A percentile compares a stretch with the other conserved stretches of the same genome.
Evolutionary conservation across 257 asterid species (phyloP).

Genomic region (Catharanthus roseus): DNA sequence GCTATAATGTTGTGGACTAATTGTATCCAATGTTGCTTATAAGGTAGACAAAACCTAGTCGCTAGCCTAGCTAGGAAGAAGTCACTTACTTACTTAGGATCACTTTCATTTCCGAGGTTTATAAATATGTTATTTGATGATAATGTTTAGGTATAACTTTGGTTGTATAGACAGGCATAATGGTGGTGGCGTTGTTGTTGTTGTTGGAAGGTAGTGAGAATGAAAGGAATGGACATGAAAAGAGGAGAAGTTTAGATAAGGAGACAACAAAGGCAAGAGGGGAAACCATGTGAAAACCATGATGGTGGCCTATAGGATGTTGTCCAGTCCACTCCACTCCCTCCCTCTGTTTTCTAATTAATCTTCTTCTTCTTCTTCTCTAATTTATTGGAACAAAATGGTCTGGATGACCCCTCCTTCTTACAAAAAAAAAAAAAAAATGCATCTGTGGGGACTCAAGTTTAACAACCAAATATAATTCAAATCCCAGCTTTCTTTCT

Average conservation of each 20-base stretch:
- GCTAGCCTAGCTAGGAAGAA: slow-evolving; percentile 21
- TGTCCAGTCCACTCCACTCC: too few relatives aligned
- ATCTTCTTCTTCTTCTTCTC: not conserved
- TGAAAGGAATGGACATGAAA: slow-evolving; percentile 14
- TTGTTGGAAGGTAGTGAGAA: slow-evolving; percentile 34
- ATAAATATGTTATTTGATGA: not conserved
- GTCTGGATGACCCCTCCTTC: slow-evolving; percentile 10
- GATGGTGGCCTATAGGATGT: slow-evolving; percentile 43
- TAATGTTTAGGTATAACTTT: slow-evolving; percentile 14
- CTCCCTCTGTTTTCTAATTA: too few relatives aligned
- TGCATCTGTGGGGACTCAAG: slow-evolving; percentile 8
- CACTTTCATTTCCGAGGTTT: slow-evolving; percentile 13
- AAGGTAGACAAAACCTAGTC: slow-evolving; percentile 35
- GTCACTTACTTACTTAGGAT: too few relatives aligned
- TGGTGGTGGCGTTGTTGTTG: slow-evolving; percentile 20
- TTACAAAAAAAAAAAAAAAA: too few relatives aligned
- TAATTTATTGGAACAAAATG: slow-evolving; percentile 15
- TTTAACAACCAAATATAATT: not conserved
- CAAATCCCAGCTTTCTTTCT: not conserved
- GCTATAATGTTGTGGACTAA: slow-evolving; percentile 16
- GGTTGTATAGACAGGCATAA: slow-evolving; percentile 33
- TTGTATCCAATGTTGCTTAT: slow-evolving; percentile 26
- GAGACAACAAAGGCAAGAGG: slow-evolving; percentile 23
- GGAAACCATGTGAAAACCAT: slow-evolving; percentile 47
- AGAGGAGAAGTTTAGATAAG: slow-evolving; percentile 20